phyloP scores from a whole-genome alignment of 345 rosid genomes.

The Conringia planisiliqua region DNA sequence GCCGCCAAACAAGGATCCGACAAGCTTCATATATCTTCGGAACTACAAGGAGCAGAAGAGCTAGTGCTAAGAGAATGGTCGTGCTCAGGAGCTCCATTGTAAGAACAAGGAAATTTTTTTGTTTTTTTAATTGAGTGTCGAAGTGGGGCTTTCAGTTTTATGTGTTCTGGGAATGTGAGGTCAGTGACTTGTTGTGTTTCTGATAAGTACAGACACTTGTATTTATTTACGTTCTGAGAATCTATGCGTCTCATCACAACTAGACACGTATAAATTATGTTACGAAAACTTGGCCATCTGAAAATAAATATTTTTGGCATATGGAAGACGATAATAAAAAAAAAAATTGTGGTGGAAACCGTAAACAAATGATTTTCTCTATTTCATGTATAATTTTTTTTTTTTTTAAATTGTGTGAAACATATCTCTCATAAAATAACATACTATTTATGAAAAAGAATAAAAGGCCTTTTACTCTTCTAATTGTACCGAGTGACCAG shows the following conservation, averaged over 20 bases:
- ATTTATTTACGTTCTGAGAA: background rate
- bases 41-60: constrained; percentile 7
- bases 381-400: background rate
- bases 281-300: background rate
- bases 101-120: background rate
- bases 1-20: constrained; percentile 25
- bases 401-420: too few relatives aligned
- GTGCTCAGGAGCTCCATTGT: constrained; percentile 26
- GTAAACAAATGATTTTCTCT: background rate
- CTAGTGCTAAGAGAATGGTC: background rate
- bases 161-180: background rate
- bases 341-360: background rate
- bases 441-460: background rate
- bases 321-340: background rate
- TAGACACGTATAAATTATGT: background rate
- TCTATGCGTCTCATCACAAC: background rate
- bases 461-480: background rate
- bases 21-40: constrained; percentile 15
- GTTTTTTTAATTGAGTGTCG: background rate
- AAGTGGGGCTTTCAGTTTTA: background rate
- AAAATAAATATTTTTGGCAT: background rate
- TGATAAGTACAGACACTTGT: background rate
- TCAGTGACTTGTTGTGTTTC: background rate
- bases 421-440: background rate
- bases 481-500: too few relatives aligned